These are phyloP conservation scores for Neurospora hispaniola DNA, from an alignment of 495 filamentous ascomycete genomes.

Conservation along the genomic window DNA sequence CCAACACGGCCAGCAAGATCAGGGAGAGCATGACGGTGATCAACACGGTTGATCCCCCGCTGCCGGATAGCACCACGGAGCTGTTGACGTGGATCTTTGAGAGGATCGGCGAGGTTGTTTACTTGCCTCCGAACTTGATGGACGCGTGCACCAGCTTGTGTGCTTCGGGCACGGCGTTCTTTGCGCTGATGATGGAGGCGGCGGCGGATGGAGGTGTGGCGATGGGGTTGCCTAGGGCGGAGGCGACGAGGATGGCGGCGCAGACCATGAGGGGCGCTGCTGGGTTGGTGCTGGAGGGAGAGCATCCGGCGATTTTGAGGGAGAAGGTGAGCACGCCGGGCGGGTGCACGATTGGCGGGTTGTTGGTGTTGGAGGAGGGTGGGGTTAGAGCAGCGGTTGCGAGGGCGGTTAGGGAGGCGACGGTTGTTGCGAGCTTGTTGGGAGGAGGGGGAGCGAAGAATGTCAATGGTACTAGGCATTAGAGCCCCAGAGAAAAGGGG, in stretches of 20 bases:
- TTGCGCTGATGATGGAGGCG: constrained; percentile 66
- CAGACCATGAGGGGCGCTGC: constrained; percentile 69
- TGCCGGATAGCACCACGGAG: constrained; percentile 36
- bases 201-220: constrained; percentile 70
- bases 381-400: constrained; percentile 58
- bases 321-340: constrained; percentile 75
- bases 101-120: constrained; percentile 54
- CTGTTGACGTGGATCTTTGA: constrained; percentile 71
- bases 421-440: constrained; percentile 62
- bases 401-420: constrained; percentile 66
- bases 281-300: constrained; percentile 55
- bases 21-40: constrained; percentile 78
- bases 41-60: constrained; percentile 44
- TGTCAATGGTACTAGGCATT: constrained; percentile 26
- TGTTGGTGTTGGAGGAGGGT: constrained; percentile 69
- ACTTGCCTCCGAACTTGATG: constrained; percentile 56
- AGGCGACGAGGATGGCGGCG: constrained; percentile 71
- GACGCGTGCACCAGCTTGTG: constrained; percentile 66
- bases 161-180: constrained; percentile 71
- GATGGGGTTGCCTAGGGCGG: constrained; percentile 66
- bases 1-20: constrained; percentile 63
- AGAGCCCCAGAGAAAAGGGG: not conserved
- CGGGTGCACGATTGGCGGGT: constrained; percentile 69
- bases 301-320: constrained; percentile 64
- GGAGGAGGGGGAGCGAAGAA: constrained; percentile 43